A percentile compares a stretch with the other conserved stretches of the same genome.
Conservation (phyloP, 495 filamentous ascomycete genomes). For the Margaritispora aquatica region DNA sequence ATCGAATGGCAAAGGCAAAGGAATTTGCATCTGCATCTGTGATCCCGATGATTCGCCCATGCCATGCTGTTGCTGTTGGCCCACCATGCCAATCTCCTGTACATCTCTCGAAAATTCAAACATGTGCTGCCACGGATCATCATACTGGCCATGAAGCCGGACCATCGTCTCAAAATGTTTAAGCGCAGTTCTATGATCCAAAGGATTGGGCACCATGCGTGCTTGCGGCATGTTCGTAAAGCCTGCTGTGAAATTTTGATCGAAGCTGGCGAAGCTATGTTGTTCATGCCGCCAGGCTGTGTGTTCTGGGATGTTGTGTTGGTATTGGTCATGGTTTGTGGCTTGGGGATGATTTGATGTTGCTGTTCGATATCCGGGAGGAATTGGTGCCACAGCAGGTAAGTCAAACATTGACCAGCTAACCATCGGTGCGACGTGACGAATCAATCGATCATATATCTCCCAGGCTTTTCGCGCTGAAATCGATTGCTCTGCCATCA, state of each 20-base stretch:
- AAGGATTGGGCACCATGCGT: slow-evolving; percentile 4
- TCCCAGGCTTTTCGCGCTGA: slow-evolving; percentile 45
- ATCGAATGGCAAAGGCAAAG: too few species aligned
- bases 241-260: background rate
- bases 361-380: slow-evolving; percentile 14
- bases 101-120: background rate
- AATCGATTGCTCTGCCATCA: slow-evolving; percentile 39
- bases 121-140: slow-evolving; percentile 15
- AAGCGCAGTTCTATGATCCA: slow-evolving; percentile 8
- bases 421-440: slow-evolving; percentile 36
- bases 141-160: slow-evolving; percentile 13
- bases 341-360: background rate
- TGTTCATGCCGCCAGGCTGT: background rate
- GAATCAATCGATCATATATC: slow-evolving; percentile 45
- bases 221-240: background rate
- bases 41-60: background rate
- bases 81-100: background rate
- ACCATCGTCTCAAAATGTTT: slow-evolving; percentile 12
- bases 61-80: background rate
- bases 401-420: slow-evolving; percentile 13
- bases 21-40: background rate
- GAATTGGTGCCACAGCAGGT: slow-evolving; percentile 10
- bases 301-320: background rate
- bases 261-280: background rate
- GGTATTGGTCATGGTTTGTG: background rate